phyloP scores from a whole-genome alignment of 2,329 filamentous ascomycete genomes.

The Xylariaceae sp. region DNA sequence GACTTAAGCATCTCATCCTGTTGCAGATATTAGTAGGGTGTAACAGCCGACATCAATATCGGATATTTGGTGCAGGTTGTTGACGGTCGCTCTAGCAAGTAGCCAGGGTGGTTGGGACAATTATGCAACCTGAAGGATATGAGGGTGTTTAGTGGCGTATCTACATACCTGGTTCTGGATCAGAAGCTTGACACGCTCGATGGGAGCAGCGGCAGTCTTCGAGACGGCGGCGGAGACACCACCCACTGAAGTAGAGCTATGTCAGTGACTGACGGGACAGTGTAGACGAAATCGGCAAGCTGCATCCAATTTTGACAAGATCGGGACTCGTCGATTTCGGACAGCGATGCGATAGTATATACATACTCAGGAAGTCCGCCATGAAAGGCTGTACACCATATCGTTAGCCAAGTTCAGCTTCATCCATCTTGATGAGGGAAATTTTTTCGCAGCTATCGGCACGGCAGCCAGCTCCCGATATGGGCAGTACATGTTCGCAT shows the following conservation, averaged over 20 bases:
- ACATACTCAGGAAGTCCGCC: slow-evolving; percentile 98
- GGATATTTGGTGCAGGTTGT: no score
- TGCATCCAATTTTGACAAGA: no score
- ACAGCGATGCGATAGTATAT: slow-evolving; percentile 13
- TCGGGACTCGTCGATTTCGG: no score
- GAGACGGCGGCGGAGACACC: slow-evolving; percentile 99
- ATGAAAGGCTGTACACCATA: slow-evolving; percentile 67
- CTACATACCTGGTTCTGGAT: slow-evolving; percentile 99
- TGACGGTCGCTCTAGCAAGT: slow-evolving; percentile 1
- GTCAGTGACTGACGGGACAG: no score
- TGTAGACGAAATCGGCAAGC: no score
- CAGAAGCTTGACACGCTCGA: slow-evolving; percentile 99
- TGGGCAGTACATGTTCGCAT: slow-evolving; percentile 5
- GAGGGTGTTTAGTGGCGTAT: no score
- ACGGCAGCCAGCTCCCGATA: slow-evolving; percentile 6
- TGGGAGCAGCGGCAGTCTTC: slow-evolving; percentile 99
- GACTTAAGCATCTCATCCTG: slow-evolving; percentile 99
- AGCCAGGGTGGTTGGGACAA: background rate
- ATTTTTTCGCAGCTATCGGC: slow-evolving; percentile 7
- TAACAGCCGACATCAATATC: no score
- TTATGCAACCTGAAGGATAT: no score
- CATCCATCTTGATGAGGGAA: slow-evolving; percentile 6
- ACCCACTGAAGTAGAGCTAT: slow-evolving; percentile 86
- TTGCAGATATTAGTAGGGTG: no score
- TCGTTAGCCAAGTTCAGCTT: slow-evolving; percentile 25